These are phyloP conservation scores for Amanita inopinata DNA, from an alignment of 768 basidiomycete genomes.

Conservation along the genomic window DNA sequence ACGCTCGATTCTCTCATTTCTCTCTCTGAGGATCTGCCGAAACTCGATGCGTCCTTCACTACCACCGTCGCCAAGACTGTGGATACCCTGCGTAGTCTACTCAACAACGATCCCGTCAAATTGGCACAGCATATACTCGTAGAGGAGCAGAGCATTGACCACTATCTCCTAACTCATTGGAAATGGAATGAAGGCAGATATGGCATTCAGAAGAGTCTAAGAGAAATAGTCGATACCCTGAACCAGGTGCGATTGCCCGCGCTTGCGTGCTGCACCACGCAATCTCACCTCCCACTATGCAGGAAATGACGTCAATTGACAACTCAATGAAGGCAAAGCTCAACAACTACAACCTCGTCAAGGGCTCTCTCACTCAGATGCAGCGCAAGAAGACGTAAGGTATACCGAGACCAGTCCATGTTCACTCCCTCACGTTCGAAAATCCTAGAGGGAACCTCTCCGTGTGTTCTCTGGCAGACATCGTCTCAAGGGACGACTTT, in stretches of 20 bases:
- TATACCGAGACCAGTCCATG: not conserved
- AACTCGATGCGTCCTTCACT: slow-evolving; percentile 85
- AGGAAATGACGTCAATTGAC: slow-evolving; percentile 96
- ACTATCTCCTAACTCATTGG: slow-evolving; percentile 76
- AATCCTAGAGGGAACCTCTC: slow-evolving; percentile 83
- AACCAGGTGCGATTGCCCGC: slow-evolving; percentile 51
- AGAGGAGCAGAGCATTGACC: slow-evolving; percentile 70
- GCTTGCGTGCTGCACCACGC: slow-evolving; percentile 1
- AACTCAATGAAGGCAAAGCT: slow-evolving; percentile 88
- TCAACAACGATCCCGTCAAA: slow-evolving; percentile 79
- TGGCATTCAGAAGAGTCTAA: slow-evolving; percentile 69
- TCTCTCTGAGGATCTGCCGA: slow-evolving; percentile 88
- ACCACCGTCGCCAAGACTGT: slow-evolving; percentile 84
- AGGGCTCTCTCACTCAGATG: slow-evolving; percentile 85
- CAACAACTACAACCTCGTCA: slow-evolving; percentile 87
- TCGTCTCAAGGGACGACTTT: slow-evolving; percentile 76
- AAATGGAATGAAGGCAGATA: slow-evolving; percentile 93
- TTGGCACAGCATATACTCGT: slow-evolving; percentile 68
- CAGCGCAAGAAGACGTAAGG: slow-evolving; percentile 87
- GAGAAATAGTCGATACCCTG: slow-evolving; percentile 78
- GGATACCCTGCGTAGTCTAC: slow-evolving; percentile 83
- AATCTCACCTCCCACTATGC: slow-evolving; percentile 10
- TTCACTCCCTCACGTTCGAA: slow-evolving; percentile 8
- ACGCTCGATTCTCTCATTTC: slow-evolving; percentile 84
- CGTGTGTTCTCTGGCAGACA: slow-evolving; percentile 73